phyloP scores from a whole-genome alignment of 306 rosid genomes.

The Pterocarpus santalinus region DNA sequence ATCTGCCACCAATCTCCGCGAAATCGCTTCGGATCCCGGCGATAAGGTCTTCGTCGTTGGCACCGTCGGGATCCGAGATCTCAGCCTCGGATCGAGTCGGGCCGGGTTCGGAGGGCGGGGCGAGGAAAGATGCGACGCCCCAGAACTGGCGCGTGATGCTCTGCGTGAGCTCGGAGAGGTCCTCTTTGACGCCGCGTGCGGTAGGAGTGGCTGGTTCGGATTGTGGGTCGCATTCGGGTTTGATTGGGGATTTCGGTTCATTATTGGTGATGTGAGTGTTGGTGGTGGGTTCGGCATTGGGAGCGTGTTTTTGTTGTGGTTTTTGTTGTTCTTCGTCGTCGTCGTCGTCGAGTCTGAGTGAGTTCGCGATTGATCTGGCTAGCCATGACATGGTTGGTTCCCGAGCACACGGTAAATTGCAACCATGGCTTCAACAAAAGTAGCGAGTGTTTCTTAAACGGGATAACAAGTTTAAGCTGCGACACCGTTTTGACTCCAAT shows the following conservation, averaged over 20 bases:
- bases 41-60: conserved; percentile 72
- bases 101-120: conserved; percentile 57
- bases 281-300: conserved; percentile 19
- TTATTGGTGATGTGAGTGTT: too few species aligned
- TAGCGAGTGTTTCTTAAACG: not conserved
- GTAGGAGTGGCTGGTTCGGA: conserved; percentile 48
- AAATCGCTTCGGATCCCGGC: conserved; percentile 92
- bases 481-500: too few species aligned
- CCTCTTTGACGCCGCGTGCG: conserved; percentile 81
- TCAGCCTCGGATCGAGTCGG: not conserved
- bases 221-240: conserved; percentile 47
- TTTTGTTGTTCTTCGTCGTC: conserved; percentile 13
- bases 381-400: conserved; percentile 74
- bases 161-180: conserved; percentile 77
- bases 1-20: conserved; percentile 82
- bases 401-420: not conserved
- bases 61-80: conserved; percentile 42
- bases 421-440: not conserved
- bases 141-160: conserved; percentile 76
- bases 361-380: conserved; percentile 84
- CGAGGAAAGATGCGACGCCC: conserved; percentile 95
- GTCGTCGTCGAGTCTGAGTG: conserved; percentile 76
- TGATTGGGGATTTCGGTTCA: conserved; percentile 33
- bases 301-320: not conserved
- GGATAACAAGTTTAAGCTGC: not conserved